Base-by-base conservation (phyloP, 805 yeast genomes). In the Teunomyces pallodes region DNA sequence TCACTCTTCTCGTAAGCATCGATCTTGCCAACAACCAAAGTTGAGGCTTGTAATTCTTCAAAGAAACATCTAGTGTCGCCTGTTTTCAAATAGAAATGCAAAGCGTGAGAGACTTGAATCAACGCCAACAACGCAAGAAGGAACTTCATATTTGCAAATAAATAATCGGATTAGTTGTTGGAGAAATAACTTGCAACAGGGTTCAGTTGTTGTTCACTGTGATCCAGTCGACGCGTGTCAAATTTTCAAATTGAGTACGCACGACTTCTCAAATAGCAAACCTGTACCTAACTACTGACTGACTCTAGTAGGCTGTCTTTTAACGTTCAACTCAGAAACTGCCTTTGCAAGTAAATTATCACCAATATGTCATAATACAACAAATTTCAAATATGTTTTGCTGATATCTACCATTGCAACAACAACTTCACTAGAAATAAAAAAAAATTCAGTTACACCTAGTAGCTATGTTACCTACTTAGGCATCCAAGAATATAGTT, bases 11-110 rank as follows among this genome's bases (percentile, higher is more conserved):
- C 90, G 62, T 77, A 78, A 3, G 88, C 87, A 55, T 86, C 86
- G 55, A 87, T 82, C 59, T 60, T 73, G 47, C 92, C 96, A 48
- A 87, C 87, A 17, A 91, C 86, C 49, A 92, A 77, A n/a, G 95
- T 82, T 56, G 84, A 87, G 54, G 77, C 75, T 13, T 88, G 83
- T 51, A 92, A 74, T 51, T 87, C 95, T 62, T 91, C 94, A 59
- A 71, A 86, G 65, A 92, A 92, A 68, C 98, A 94, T 56, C 82
- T 82, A 39, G 82, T 77, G 54, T 86, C 86, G 29, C 85, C 90
- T 1, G 91, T 85, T 9, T 81, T 81, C 46, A 89, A 72, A 65
- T 90, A 91, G 65, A 90, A 83, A 66, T 94, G 96, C 50, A 91
- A 72, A 0, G 82, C 89, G 43, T 60, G 56, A 55, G 55, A 42